Evolutionary conservation across 495 filamentous ascomycete genomes (phyloP).

Genomic region (Penicillium turbatum): DNA sequence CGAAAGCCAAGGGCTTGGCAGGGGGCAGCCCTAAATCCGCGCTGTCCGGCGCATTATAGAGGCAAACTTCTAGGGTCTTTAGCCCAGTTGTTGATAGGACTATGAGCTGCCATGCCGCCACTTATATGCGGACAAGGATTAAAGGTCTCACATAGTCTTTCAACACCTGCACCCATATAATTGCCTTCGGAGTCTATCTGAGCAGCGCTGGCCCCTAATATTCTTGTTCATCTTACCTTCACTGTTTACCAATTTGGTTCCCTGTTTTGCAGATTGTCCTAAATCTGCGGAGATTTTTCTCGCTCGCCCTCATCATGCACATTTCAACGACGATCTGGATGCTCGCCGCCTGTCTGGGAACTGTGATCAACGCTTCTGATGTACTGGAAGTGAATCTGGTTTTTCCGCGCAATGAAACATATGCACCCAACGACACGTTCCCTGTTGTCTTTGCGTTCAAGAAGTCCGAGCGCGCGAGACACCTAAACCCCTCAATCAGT

Average conservation of each 20-base stretch:
- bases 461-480: neutral
- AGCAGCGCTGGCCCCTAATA: no score
- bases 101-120: neutral
- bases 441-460: constrained; percentile 1
- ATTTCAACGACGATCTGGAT: neutral
- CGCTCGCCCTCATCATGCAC: neutral
- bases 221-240: no score
- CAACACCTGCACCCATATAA: no score
- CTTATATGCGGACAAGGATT: neutral
- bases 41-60: no score
- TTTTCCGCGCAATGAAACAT: constrained; percentile 1
- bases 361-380: neutral
- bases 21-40: no score
- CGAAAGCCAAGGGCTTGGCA: no score
- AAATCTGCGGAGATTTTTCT: neutral
- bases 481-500: neutral
- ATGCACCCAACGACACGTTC: neutral
- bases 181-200: no score
- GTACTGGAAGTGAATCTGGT: neutral
- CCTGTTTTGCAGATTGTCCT: neutral
- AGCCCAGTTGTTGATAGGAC: neutral
- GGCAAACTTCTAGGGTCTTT: neutral
- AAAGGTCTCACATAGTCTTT: neutral
- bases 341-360: neutral
- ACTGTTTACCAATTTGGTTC: no score